These are phyloP conservation scores for Smallanthus sonchifolius DNA, from an alignment of 129 eudicot species.

Conservation along the genomic window DNA sequence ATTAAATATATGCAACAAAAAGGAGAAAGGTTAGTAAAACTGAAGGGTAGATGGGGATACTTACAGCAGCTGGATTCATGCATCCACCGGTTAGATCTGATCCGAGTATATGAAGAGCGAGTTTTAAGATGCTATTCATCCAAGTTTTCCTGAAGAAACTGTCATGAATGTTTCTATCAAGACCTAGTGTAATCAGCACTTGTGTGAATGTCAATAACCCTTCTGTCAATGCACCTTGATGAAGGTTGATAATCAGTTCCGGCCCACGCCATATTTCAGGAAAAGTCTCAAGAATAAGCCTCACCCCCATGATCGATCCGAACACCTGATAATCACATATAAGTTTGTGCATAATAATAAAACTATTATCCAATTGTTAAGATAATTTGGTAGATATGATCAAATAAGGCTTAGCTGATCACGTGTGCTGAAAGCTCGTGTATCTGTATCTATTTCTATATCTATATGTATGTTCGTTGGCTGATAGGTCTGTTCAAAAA, in stretches of 20 bases:
- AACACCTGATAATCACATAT: slow-evolving; percentile 41
- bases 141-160: slow-evolving; percentile 75
- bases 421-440: too few species aligned
- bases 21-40: background rate
- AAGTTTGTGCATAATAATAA: background rate
- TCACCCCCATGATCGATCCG: slow-evolving; percentile 67
- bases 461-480: background rate
- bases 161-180: slow-evolving; percentile 45
- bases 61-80: slow-evolving; percentile 94
- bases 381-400: slow-evolving; percentile 2
- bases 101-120: slow-evolving; percentile 75
- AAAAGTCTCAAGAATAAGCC: slow-evolving; percentile 42
- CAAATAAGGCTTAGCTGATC: background rate
- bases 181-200: slow-evolving; percentile 49
- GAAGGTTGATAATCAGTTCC: slow-evolving; percentile 57
- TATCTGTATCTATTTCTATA: background rate
- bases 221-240: slow-evolving; percentile 80
- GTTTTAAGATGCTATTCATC: slow-evolving; percentile 77
- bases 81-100: slow-evolving; percentile 89
- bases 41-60: slow-evolving; percentile 19
- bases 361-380: background rate
- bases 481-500: too few species aligned
- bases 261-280: slow-evolving; percentile 77
- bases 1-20: background rate
- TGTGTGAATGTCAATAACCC: slow-evolving; percentile 66